Base-by-base conservation (phyloP, 345 rosid species). In the Odontarrhena argentea region DNA sequence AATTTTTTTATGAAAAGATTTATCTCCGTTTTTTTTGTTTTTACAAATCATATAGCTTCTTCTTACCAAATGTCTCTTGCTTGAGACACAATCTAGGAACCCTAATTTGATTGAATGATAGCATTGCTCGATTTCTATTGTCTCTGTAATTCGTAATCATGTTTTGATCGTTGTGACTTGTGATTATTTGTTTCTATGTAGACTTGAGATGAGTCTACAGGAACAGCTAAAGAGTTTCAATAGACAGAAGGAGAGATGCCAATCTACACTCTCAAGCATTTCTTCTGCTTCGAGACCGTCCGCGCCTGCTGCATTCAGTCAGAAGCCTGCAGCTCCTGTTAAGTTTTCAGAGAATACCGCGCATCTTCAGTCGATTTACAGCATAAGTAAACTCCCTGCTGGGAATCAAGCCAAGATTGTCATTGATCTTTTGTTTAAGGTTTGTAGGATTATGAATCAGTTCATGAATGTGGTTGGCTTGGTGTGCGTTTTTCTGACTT, bases 401-500 rank as follows among this genome's bases (percentile, higher is more conserved):
- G 97, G 97, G 6, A 85, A 92, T 67, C 97, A 90, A 82, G 85
- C 90, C 58, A 93, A 90, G 80, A 92, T 89, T 14, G 96, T 93
- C 66, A 90, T 93, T 15, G 87, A 85, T 67, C 79, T 84, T 54
- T 74, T 90, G 30, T 56, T 55, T 1, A 81, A 79, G 88, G 89
- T 87, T 76, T 56, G 61, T 48, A 15, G 24, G 25, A 30, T 14
- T 32, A 5, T 18, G 36, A 1, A 1, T 5, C 6, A 1, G 11
- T 47, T 51, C 30, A 18, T 15, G 4, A 18, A 13, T 52, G 62
- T 18, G 22, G 26, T 32, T 45, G 10, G 14, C 4, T 40, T 10
- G 6, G 22, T 18, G 22, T 18, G 22, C 22, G 22, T 18, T 34
- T 30, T 14, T 18, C 14, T 71, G 8, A 1, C 2, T 13, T 8